phyloP scores from a whole-genome alignment of 2,329 filamentous ascomycete genomes.

The Aspergillus transmontanensis region DNA sequence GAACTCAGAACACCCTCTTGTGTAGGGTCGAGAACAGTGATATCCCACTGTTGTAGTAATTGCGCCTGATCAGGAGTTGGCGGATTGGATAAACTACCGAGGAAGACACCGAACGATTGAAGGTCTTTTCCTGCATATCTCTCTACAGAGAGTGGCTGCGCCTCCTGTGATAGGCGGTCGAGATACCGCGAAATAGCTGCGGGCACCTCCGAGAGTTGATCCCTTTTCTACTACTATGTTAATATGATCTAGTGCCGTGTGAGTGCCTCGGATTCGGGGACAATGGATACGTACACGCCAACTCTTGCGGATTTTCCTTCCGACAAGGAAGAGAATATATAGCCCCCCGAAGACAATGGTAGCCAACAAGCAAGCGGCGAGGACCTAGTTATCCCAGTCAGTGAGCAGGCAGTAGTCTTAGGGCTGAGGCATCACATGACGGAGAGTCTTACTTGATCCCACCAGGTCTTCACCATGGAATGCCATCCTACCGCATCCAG shows the following conservation, averaged over 20 bases:
- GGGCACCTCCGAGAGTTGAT: slow-evolving; percentile 17
- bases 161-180: slow-evolving; percentile 14
- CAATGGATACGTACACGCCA: slow-evolving; percentile 14
- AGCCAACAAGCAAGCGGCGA: slow-evolving; percentile 16
- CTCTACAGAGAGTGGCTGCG: slow-evolving; percentile 3
- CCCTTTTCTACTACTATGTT: slow-evolving; percentile 9
- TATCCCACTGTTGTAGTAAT: slow-evolving; percentile 46
- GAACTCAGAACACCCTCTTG: slow-evolving; percentile 32
- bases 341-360: slow-evolving; percentile 15
- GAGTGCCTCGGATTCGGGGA: background rate
- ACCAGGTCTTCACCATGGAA: slow-evolving; percentile 21
- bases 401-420: background rate
- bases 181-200: slow-evolving; percentile 13
- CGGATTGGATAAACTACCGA: slow-evolving; percentile 41
- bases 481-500: slow-evolving; percentile 22
- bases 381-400: slow-evolving; percentile 6
- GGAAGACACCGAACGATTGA: slow-evolving; percentile 46
- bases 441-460: slow-evolving; percentile 12
- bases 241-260: background rate
- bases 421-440: background rate
- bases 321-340: slow-evolving; percentile 16
- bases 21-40: slow-evolving; percentile 49
- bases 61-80: slow-evolving; percentile 33
- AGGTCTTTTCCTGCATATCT: slow-evolving; percentile 6
- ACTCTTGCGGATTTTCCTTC: slow-evolving; percentile 7